Evolutionary conservation across 2,329 filamentous ascomycete genomes (phyloP).

Genomic region (Cercospora zeae-maydis): DNA sequence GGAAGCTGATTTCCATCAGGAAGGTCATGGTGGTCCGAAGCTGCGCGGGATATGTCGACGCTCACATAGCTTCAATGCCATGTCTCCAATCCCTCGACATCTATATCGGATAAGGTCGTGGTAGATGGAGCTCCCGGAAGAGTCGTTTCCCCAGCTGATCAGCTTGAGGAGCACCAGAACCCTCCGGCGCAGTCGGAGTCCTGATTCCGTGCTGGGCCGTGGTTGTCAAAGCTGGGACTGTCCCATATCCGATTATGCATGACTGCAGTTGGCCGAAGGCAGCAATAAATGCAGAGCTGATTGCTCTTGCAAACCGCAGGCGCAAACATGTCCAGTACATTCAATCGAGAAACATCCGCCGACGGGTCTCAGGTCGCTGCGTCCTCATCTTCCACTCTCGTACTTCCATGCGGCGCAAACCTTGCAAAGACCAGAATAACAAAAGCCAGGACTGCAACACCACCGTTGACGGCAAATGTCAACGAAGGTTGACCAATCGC

Average conservation of each 20-base stretch:
- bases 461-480: constrained; percentile 66
- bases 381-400: constrained; percentile 21
- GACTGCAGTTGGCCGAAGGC: neutral
- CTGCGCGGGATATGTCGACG: neutral
- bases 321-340: neutral
- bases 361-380: neutral
- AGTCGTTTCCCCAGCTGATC: neutral
- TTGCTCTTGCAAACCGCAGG: neutral
- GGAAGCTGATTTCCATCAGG: neutral
- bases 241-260: neutral
- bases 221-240: neutral
- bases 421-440: constrained; percentile 44
- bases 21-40: neutral
- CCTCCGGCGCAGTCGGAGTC: neutral
- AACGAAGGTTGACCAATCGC: constrained; percentile 56
- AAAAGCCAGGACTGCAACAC: constrained; percentile 54
- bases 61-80: neutral
- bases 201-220: neutral
- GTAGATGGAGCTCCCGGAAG: neutral
- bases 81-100: neutral
- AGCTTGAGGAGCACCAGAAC: neutral
- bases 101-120: neutral
- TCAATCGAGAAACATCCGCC: neutral
- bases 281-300: neutral
- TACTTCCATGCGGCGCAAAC: constrained; percentile 46